Base-by-base conservation (phyloP, 441 rosid species). In the Erysimum pusillum region DNA sequence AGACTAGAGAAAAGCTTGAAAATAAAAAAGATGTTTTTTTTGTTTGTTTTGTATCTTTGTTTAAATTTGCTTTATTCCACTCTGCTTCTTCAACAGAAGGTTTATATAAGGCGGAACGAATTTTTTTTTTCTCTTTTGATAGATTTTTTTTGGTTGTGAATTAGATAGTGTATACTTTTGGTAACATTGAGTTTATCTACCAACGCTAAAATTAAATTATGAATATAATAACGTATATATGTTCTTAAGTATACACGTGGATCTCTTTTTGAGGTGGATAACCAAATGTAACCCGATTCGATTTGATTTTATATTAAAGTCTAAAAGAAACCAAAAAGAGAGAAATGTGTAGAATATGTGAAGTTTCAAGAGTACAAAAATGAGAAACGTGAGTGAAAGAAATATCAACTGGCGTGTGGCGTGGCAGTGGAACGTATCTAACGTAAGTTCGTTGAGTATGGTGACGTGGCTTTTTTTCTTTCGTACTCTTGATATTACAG, bases 121-220 rank as follows among this genome's bases (percentile, higher is more conserved):
- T 7, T 13, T 62, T 41, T 14, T 8, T 15, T 13, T 44, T 13
- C 31, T 56, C 3, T 51, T 51, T n/a, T 45, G 51, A 49, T 52
- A 45, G 39, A 12, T 45, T 68, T 39, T 62, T 77, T 66, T 38
- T 73, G 61, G 63, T 57, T 59, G n/a, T 31, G 74, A 42, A 65
- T 45, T 69, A 56, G 59, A 56, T 54, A 76, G 78, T 60, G 73
- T 60, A 73, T 72, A 69, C 56, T 86, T 81, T 82, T 79, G 82
- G 77, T 80, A 68, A 77, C 80, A 85, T 81, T 76, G 39, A 74
- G 80, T 74, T 79, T 74, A 74, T 74, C 71, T 79, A 61, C 64
- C 64, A 78, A 73, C 75, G 79, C 42, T 17, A 41, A 59, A 42
- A 12, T 0, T 35, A 38, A 28, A 59, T 48, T 58, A 63, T 44